A percentile compares a stretch with the other conserved stretches of the same genome.
Conservation (phyloP, 2,329 filamentous ascomycete species). For the Aspergillus jensenii region DNA sequence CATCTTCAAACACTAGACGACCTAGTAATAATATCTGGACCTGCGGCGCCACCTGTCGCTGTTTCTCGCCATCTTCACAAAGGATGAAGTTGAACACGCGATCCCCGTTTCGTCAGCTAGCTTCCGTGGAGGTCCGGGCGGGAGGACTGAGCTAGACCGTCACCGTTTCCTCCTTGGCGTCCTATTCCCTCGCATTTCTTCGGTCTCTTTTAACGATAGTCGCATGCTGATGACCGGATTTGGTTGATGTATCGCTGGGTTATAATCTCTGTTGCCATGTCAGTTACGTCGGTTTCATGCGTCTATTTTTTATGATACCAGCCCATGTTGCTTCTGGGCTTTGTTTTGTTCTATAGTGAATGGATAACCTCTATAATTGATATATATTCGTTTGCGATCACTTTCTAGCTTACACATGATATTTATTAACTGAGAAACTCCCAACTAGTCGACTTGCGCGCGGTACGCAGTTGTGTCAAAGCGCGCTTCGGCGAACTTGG, state of each 20-base stretch:
- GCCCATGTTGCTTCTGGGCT: constrained; percentile 34
- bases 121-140: constrained; percentile 31
- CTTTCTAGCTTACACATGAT: neutral
- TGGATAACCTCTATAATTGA: constrained; percentile 32
- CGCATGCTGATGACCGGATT: constrained; percentile 17
- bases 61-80: constrained; percentile 1
- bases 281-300: constrained; percentile 23
- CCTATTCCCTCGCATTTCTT: constrained; percentile 5
- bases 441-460: neutral
- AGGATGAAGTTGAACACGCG: constrained; percentile 11
- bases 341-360: constrained; percentile 23
- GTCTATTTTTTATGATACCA: constrained; percentile 39
- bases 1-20: constrained; percentile 77
- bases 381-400: constrained; percentile 18
- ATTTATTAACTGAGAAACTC: neutral
- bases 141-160: constrained; percentile 25
- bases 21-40: neutral
- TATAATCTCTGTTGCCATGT: constrained; percentile 17
- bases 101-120: constrained; percentile 17
- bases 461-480: neutral
- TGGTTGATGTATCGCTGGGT: constrained; percentile 10
- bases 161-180: constrained; percentile 24
- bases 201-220: constrained; percentile 1
- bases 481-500: neutral
- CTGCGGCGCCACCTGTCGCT: constrained; percentile 5